Evolutionary conservation across 2,329 filamentous ascomycete genomes (phyloP).

Genomic region (Alternaria sp.): DNA sequence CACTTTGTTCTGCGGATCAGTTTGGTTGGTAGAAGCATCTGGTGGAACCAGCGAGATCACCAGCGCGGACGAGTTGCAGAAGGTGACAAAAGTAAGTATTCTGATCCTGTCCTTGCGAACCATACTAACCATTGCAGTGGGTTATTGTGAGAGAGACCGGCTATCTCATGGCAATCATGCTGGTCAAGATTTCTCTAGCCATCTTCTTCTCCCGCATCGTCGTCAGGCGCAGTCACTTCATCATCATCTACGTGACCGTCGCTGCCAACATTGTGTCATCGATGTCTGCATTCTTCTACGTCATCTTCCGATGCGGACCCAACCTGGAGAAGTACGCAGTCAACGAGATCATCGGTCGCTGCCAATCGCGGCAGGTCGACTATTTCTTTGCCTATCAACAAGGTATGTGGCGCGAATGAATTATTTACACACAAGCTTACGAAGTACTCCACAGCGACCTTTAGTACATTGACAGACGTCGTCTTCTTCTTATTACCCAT

Average conservation of each 20-base stretch:
- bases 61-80: constrained; percentile 25
- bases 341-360: constrained; percentile 46
- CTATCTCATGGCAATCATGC: constrained; percentile 50
- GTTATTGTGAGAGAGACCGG: constrained; percentile 45
- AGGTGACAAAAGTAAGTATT: constrained; percentile 36
- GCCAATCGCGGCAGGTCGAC: constrained; percentile 55
- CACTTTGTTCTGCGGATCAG: constrained; percentile 38
- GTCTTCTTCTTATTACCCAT: constrained; percentile 46
- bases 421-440: background rate
- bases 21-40: constrained; percentile 36
- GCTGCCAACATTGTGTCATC: constrained; percentile 49
- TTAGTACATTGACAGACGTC: constrained; percentile 42
- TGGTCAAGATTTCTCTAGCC: constrained; percentile 54
- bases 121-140: constrained; percentile 31
- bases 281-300: constrained; percentile 56
- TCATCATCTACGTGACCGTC: constrained; percentile 42
- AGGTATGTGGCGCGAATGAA: constrained; percentile 6
- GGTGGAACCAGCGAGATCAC: constrained; percentile 45
- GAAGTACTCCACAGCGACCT: constrained; percentile 19
- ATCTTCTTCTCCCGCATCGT: constrained; percentile 56
- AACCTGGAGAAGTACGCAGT: constrained; percentile 38
- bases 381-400: constrained; percentile 59
- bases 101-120: too few relatives aligned
- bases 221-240: constrained; percentile 49
- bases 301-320: constrained; percentile 58